A percentile compares a stretch with the other conserved stretches of the same genome.
phyloP scores from a whole-genome alignment of 2,329 filamentous ascomycete genomes.

The Colletotrichum limetticola region DNA sequence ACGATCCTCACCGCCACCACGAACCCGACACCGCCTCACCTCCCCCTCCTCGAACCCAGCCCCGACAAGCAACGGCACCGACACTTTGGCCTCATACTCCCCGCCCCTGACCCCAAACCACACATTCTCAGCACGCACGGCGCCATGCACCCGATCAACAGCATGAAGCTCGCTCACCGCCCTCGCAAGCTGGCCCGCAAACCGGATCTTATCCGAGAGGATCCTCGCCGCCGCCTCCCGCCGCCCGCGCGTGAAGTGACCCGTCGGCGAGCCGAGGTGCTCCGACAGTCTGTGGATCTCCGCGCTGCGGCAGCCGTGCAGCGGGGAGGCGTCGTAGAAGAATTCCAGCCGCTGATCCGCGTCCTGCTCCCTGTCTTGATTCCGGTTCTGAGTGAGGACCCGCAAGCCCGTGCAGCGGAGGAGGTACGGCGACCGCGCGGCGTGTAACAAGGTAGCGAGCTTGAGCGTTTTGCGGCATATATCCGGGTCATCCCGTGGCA shows the following conservation, averaged over 20 bases:
- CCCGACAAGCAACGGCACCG: constrained; percentile 4
- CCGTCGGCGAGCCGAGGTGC: neutral
- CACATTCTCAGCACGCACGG: neutral
- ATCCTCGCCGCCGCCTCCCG: neutral
- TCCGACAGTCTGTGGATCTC: neutral
- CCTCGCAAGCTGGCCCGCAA: neutral
- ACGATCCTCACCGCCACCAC: neutral
- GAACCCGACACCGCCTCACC: neutral
- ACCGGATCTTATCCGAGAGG: neutral
- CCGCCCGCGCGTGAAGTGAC: neutral
- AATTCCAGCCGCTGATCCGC: neutral
- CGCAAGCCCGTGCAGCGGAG: neutral
- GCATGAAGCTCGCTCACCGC: neutral
- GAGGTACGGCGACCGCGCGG: neutral
- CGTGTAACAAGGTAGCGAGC: neutral
- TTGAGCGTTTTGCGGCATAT: neutral
- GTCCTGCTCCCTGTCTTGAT: neutral
- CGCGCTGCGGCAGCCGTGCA: neutral
- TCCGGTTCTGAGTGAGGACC: neutral
- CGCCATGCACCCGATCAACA: neutral
- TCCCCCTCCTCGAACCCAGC: neutral
- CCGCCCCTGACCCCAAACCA: neutral
- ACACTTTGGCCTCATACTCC: neutral
- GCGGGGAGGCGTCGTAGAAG: neutral
- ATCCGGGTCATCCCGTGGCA: neutral